A percentile compares a stretch with the other conserved stretches of the same genome.
phyloP scores from a whole-genome alignment of 192 early-diverging fungal species.

The Polychytrium aggregatum region DNA sequence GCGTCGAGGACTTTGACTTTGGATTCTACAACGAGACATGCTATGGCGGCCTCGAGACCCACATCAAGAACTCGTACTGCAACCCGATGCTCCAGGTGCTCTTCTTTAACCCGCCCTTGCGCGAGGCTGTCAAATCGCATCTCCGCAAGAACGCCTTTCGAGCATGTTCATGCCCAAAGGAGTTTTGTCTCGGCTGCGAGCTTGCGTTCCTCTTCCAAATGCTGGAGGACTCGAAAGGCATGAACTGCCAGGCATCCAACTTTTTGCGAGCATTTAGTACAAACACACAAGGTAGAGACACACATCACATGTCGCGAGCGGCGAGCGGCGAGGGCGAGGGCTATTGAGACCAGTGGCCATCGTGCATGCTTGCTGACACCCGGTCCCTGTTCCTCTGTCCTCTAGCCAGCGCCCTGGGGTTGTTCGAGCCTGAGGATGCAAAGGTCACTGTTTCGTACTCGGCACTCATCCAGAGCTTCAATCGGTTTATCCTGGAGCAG shows the following conservation, averaged over 20 bases:
- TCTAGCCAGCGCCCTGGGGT: conserved; percentile 64
- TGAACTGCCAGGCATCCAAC: conserved; percentile 91
- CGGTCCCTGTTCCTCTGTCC: neutral
- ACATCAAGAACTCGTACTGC: conserved; percentile 80
- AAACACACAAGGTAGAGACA: conserved; percentile 60
- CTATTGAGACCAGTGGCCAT: neutral
- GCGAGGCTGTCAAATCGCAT: conserved; percentile 63
- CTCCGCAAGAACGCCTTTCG: conserved; percentile 30
- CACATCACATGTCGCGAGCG: neutral
- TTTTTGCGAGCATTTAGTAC: conserved; percentile 76
- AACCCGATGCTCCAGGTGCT: conserved; percentile 85
- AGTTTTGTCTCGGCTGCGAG: conserved; percentile 83
- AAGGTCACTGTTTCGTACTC: conserved; percentile 48
- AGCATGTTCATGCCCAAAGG: conserved; percentile 66
- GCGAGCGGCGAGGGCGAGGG: neutral
- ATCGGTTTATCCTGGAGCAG: conserved; percentile 88
- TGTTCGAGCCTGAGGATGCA: conserved; percentile 77
- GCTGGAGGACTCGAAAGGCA: conserved; percentile 79
- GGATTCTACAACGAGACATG: conserved; percentile 85
- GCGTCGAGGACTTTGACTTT: conserved; percentile 98
- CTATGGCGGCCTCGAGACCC: conserved; percentile 83
- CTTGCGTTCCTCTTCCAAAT: conserved; percentile 86
- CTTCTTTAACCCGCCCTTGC: conserved; percentile 54
- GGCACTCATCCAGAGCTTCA: conserved; percentile 73
- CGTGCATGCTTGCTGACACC: neutral